These are phyloP conservation scores for Nakaseomyces bracarensis DNA, from an alignment of 1,139 yeast species.

Conservation along the genomic window DNA sequence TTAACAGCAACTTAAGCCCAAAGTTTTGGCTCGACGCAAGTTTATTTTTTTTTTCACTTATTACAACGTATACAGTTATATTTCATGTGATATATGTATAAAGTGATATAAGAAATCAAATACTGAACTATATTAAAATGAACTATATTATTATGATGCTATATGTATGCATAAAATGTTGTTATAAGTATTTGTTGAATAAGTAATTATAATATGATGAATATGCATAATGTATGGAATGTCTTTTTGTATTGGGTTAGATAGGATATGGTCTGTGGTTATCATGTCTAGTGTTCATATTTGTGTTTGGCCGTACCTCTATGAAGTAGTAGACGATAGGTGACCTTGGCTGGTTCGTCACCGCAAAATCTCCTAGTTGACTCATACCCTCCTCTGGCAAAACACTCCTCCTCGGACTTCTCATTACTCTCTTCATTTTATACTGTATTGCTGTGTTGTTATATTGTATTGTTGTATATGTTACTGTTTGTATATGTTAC, in stretches of 20 bases:
- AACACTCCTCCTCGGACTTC: constrained; percentile 1
- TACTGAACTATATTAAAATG: too few species aligned
- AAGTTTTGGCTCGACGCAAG: too few species aligned
- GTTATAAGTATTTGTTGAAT: too few species aligned
- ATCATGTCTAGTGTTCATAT: neutral
- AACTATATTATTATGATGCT: too few species aligned
- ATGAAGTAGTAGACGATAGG: constrained; percentile 17
- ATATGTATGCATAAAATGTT: too few species aligned
- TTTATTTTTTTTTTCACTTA: too few species aligned
- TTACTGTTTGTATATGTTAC: neutral
- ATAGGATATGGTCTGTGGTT: neutral
- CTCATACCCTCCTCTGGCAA: neutral
- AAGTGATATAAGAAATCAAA: too few species aligned
- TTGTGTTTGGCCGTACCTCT: constrained; percentile 7
- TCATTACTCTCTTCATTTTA: constrained; percentile 1
- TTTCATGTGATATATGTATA: too few species aligned
- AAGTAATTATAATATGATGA: too few species aligned
- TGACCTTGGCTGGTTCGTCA: constrained; percentile 13
- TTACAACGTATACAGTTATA: too few species aligned
- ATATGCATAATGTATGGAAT: too few species aligned
- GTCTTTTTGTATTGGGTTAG: neutral
- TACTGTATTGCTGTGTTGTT: neutral
- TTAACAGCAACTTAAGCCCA: too few species aligned
- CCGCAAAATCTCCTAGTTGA: constrained; percentile 13
- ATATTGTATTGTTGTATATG: neutral